Conservation (phyloP, 495 filamentous ascomycete species). For the Annulohypoxylon bovei region DNA sequence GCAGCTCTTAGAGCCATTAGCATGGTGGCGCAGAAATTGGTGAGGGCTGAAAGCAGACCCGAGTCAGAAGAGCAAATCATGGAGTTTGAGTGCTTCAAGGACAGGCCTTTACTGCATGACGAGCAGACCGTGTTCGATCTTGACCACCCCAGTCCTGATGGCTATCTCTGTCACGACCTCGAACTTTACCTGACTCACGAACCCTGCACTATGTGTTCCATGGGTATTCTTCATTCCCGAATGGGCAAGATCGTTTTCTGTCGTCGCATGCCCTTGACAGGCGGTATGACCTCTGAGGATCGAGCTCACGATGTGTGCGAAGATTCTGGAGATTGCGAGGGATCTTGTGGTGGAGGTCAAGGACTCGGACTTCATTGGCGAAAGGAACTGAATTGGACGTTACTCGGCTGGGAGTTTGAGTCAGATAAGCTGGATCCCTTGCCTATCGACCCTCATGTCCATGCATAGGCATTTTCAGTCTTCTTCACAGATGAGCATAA, state of each 20-base stretch:
- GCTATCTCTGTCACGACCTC: conserved; percentile 93
- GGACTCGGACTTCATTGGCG: conserved; percentile 92
- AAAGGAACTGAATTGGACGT: conserved; percentile 92
- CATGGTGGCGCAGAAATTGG: conserved; percentile 80
- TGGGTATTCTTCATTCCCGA: conserved; percentile 92
- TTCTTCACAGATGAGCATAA: conserved; percentile 7
- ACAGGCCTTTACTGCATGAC: conserved; percentile 52
- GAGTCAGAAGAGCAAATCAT: conserved; percentile 42
- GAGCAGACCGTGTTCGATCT: conserved; percentile 55
- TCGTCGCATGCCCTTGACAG: conserved; percentile 68
- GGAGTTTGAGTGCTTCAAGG: conserved; percentile 60
- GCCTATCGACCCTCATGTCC: conserved; percentile 48
- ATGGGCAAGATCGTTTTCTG: conserved; percentile 86
- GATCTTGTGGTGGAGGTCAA: conserved; percentile 56
- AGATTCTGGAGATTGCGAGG: conserved; percentile 38
- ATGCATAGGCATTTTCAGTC: conserved; percentile 46
- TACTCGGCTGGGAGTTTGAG: conserved; percentile 84
- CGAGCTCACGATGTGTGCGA: conserved; percentile 48
- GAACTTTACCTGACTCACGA: conserved; percentile 94
- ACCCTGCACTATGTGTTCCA: conserved; percentile 94
- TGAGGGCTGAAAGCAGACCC: conserved; percentile 52
- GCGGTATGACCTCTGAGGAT: conserved; percentile 64
- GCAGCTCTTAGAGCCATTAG: conserved; percentile 86
- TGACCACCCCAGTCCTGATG: conserved; percentile 64
- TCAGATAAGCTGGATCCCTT: conserved; percentile 50